These are phyloP conservation scores for Massarina eburnea DNA, from an alignment of 2,329 filamentous ascomycete species.

Conservation along the genomic window DNA sequence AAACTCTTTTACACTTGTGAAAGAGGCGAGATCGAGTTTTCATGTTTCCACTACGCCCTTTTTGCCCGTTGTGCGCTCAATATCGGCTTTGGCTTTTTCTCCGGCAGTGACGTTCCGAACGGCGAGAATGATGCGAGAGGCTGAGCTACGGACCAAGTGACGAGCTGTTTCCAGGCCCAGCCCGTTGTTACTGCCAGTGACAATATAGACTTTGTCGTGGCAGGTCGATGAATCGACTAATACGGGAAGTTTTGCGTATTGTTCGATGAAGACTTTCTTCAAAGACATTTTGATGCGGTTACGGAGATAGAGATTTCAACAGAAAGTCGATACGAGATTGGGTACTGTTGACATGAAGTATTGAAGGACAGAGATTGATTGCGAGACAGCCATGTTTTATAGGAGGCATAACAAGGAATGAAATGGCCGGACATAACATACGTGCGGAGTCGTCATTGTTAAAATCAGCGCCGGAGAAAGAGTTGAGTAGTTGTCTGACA, in stretches of 20 bases:
- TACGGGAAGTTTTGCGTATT: conserved; percentile 11
- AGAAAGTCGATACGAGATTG: too few relatives aligned
- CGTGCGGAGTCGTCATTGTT: too few relatives aligned
- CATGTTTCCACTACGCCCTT: conserved; percentile 46
- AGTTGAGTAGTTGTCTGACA: too few relatives aligned
- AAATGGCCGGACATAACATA: too few relatives aligned
- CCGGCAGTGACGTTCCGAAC: conserved; percentile 46
- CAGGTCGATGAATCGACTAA: conserved; percentile 7
- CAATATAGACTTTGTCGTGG: conserved; percentile 41
- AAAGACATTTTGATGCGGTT: conserved; percentile 2
- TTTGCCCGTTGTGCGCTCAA: conserved; percentile 36
- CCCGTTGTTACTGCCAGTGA: conserved; percentile 52
- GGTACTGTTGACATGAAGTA: too few relatives aligned
- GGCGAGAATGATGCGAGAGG: conserved; percentile 45
- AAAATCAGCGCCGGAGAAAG: too few relatives aligned
- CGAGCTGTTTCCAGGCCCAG: conserved; percentile 28
- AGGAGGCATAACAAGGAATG: too few relatives aligned
- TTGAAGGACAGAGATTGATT: too few relatives aligned
- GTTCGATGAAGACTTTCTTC: conserved; percentile 7
- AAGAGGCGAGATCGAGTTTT: conserved; percentile 46
- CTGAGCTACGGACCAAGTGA: conserved; percentile 43
- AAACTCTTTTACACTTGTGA: conserved; percentile 39
- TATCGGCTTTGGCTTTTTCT: conserved; percentile 40
- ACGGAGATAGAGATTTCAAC: too few relatives aligned
- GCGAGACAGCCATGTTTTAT: too few relatives aligned